Conservation (phyloP, 2,329 filamentous ascomycete species). For the Blastomyces percursus region DNA sequence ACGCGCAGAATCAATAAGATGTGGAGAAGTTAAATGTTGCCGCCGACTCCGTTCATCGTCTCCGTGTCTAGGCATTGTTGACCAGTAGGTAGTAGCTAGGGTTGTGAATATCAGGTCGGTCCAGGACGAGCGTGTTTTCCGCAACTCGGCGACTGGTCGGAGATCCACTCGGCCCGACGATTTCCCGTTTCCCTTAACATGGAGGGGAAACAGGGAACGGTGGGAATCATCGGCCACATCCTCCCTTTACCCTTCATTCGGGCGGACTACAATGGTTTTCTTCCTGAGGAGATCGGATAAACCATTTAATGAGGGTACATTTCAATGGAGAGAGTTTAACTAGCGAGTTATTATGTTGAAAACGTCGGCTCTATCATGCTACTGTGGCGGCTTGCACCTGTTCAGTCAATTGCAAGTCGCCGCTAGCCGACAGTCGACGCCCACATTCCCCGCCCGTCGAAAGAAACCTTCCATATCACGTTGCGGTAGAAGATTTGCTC, state of each 20-base stretch:
- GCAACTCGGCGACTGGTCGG: not conserved
- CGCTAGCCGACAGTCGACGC: slow-evolving; percentile 22
- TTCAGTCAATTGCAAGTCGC: slow-evolving; percentile 15
- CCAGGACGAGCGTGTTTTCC: not conserved
- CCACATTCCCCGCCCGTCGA: slow-evolving; percentile 16
- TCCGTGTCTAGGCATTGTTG: slow-evolving; percentile 20
- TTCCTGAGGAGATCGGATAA: not conserved
- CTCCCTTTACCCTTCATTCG: not conserved
- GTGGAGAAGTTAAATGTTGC: slow-evolving; percentile 16
- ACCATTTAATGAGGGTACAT: slow-evolving; percentile 2
- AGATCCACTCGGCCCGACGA: slow-evolving; percentile 1
- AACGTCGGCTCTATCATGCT: slow-evolving; percentile 33
- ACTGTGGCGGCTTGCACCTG: slow-evolving; percentile 29
- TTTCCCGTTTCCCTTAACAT: not conserved
- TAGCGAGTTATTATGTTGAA: slow-evolving; percentile 32
- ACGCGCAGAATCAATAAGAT: slow-evolving; percentile 16
- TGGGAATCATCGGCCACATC: not conserved
- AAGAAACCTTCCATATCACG: slow-evolving; percentile 14
- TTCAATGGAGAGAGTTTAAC: slow-evolving; percentile 25
- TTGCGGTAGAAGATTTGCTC: slow-evolving; percentile 27
- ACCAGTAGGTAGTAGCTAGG: not conserved
- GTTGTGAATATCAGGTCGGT: not conserved
- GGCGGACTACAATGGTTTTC: not conserved
- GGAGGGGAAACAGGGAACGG: not conserved
- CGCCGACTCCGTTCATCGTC: slow-evolving; percentile 16